These are phyloP conservation scores for Begonia peltatifolia DNA, from an alignment of 306 rosid genomes.

Conservation along the genomic window DNA sequence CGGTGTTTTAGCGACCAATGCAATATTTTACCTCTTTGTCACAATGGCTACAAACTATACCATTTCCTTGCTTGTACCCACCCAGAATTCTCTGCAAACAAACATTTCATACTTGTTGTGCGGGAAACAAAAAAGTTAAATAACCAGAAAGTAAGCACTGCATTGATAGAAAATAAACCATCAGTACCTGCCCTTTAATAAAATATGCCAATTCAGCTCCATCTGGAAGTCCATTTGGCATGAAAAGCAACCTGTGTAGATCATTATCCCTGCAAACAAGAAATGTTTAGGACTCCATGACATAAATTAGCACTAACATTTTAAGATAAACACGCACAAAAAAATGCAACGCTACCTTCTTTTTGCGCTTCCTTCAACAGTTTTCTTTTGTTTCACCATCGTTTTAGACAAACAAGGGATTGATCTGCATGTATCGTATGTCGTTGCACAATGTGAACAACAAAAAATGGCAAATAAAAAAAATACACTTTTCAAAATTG, in stretches of 20 bases:
- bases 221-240: slow-evolving; percentile 97
- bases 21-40: slow-evolving; percentile 52
- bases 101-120: background rate
- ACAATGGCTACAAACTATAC: slow-evolving; percentile 81
- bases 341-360: slow-evolving; percentile 35
- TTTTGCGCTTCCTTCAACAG: slow-evolving; percentile 61
- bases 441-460: background rate
- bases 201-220: slow-evolving; percentile 96
- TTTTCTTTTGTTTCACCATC: slow-evolving; percentile 36
- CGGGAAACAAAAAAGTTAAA: slow-evolving; percentile 1
- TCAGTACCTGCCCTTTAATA: slow-evolving; percentile 82
- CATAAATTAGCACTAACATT: background rate
- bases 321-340: background rate
- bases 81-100: slow-evolving; percentile 60
- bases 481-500: too few species aligned
- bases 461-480: too few species aligned
- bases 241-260: slow-evolving; percentile 76
- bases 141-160: background rate
- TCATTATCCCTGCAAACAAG: slow-evolving; percentile 70
- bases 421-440: slow-evolving; percentile 29
- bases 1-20: background rate
- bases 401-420: slow-evolving; percentile 26
- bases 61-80: slow-evolving; percentile 93
- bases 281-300: background rate
- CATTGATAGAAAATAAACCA: background rate